Conservation (phyloP, 1,139 yeast species). For the Hemisphaericaspora subhashii region DNA sequence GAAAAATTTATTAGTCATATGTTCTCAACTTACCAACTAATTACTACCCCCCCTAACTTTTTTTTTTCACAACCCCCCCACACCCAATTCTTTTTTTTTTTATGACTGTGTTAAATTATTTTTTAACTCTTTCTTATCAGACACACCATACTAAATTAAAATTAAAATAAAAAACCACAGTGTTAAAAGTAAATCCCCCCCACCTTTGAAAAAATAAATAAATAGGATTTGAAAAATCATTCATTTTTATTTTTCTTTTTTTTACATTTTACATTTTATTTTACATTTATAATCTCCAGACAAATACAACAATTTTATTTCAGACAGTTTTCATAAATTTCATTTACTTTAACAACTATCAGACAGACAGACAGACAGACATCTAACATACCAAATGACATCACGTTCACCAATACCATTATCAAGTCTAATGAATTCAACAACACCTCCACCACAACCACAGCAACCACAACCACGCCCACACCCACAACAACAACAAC, state of each 20-base stretch:
- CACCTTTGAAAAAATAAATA: not conserved
- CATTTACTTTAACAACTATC: not conserved
- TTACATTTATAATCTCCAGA: not conserved
- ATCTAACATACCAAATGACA: not conserved
- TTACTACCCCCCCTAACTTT: too few relatives aligned
- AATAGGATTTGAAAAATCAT: not conserved
- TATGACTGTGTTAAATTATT: too few relatives aligned
- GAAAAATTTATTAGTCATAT: not conserved
- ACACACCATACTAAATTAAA: too few relatives aligned
- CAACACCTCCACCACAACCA: constrained; percentile 2
- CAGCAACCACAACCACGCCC: not conserved
- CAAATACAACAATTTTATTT: not conserved
- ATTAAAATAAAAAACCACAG: too few relatives aligned
- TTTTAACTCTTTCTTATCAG: not conserved
- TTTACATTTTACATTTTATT: too few relatives aligned
- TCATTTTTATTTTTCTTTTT: not conserved
- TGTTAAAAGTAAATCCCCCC: too few relatives aligned
- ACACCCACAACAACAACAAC: not conserved
- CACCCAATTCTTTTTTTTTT: constrained; percentile 1
- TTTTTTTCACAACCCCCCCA: not conserved
- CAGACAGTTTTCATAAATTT: constrained; percentile 1
- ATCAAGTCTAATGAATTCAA: constrained; percentile 4
- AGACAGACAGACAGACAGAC: not conserved
- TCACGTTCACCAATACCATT: constrained; percentile 5
- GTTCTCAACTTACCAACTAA: too few relatives aligned